Percentiles rank a stretch among this genome's conserved stretches.
phyloP scores from a whole-genome alignment of 2,329 filamentous ascomycete genomes.

The Pseudocercospora vitis region DNA sequence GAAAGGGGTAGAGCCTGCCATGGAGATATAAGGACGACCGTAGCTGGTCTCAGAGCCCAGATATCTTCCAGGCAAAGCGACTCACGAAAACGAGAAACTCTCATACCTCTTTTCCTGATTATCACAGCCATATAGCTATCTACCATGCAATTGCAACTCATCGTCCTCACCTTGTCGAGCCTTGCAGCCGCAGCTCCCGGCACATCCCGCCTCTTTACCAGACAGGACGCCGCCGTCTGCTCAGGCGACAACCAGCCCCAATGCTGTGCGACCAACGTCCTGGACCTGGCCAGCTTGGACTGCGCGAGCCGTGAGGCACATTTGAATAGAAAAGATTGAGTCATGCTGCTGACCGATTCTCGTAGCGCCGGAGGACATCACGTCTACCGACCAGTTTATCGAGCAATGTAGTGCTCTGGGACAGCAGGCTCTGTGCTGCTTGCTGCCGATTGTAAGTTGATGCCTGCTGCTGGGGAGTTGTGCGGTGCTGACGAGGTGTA shows the following conservation, averaged over 20 bases:
- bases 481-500: neutral
- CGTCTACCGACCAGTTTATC: neutral
- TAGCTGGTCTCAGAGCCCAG: neutral
- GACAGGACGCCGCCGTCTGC: slow-evolving; percentile 1
- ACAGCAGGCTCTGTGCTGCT: slow-evolving; percentile 4
- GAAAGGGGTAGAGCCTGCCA: neutral
- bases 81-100: neutral
- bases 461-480: neutral
- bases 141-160: neutral
- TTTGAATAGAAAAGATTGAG: neutral
- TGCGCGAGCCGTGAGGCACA: neutral
- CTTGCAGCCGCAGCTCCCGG: neutral
- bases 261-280: slow-evolving; percentile 6
- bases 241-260: neutral
- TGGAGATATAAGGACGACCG: neutral
- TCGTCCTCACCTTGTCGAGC: neutral
- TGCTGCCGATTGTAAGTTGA: slow-evolving; percentile 6
- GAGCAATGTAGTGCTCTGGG: neutral
- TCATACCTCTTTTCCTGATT: too few species aligned
- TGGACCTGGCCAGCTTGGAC: neutral
- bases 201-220: neutral
- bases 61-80: too few species aligned
- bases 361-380: neutral
- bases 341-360: neutral
- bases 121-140: too few species aligned